These are phyloP conservation scores for Metschnikowia reukaufii DNA, from an alignment of 805 yeast species.

Conservation along the genomic window DNA sequence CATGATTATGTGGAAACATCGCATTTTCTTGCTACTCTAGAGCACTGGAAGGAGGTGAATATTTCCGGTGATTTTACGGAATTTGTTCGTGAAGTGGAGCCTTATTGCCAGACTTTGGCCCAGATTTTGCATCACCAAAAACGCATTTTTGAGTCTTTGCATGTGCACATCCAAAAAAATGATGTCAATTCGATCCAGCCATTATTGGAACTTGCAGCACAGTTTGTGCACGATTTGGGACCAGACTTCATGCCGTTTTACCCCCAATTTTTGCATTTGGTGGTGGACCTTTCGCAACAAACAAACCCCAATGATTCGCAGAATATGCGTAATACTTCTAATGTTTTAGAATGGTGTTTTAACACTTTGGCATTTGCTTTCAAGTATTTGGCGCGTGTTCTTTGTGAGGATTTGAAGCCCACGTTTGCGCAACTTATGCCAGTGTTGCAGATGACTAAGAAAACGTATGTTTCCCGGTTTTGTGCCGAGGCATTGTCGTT, in stretches of 20 bases:
- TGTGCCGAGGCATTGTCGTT: conserved; percentile 91
- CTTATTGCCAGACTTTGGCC: conserved; percentile 67
- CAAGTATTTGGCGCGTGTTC: conserved; percentile 72
- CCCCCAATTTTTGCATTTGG: conserved; percentile 46
- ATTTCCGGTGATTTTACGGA: conserved; percentile 68
- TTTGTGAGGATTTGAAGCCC: conserved; percentile 63
- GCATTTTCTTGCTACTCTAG: conserved; percentile 73
- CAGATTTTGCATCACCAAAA: conserved; percentile 73
- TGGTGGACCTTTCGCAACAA: conserved; percentile 47
- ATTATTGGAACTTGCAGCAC: conserved; percentile 70
- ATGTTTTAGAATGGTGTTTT: conserved; percentile 78
- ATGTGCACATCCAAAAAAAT: conserved; percentile 46
- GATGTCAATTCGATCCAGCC: conserved; percentile 80
- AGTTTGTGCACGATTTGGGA: conserved; percentile 89
- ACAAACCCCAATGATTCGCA: conserved; percentile 48
- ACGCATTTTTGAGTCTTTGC: conserved; percentile 53
- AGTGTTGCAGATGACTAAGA: conserved; percentile 54
- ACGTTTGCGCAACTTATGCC: conserved; percentile 70
- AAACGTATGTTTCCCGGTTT: conserved; percentile 71
- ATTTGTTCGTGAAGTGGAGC: conserved; percentile 56
- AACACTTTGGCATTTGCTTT: conserved; percentile 83
- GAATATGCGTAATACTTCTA: conserved; percentile 54
- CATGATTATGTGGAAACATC: conserved; percentile 74
- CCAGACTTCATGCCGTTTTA: conserved; percentile 83
- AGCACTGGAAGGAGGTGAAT: conserved; percentile 88